Evolutionary conservation across 2,329 filamentous ascomycete species (phyloP).

Genomic region (Neocatenulostroma microsporum): DNA sequence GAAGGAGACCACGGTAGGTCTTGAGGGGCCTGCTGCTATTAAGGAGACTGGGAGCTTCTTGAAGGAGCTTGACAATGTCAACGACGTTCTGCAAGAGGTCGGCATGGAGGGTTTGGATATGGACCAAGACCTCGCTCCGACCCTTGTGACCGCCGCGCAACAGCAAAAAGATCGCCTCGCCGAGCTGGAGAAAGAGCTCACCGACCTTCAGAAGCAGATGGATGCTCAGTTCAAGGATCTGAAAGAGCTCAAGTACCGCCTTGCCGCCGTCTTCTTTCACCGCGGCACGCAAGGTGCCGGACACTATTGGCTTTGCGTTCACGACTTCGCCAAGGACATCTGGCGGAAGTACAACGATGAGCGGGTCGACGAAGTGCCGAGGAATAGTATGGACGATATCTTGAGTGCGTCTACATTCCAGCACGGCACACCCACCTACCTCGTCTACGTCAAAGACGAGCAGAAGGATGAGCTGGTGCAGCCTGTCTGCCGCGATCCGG

Average conservation of each 20-base stretch:
- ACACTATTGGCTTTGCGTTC: slow-evolving; percentile 97
- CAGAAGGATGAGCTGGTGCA: slow-evolving; percentile 53
- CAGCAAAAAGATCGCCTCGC: slow-evolving; percentile 42
- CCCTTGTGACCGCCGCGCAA: slow-evolving; percentile 40
- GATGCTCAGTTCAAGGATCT: slow-evolving; percentile 57
- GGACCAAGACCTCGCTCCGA: slow-evolving; percentile 33
- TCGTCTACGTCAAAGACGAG: slow-evolving; percentile 71
- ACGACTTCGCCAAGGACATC: slow-evolving; percentile 69
- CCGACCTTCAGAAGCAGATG: slow-evolving; percentile 42
- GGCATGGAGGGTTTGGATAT: slow-evolving; percentile 37
- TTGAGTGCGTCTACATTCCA: slow-evolving; percentile 56
- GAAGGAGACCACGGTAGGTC: slow-evolving; percentile 11
- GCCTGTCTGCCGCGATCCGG: slow-evolving; percentile 28
- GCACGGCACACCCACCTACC: slow-evolving; percentile 69
- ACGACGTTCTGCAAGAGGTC: slow-evolving; percentile 28
- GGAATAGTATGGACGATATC: slow-evolving; percentile 49
- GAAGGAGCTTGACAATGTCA: slow-evolving; percentile 33
- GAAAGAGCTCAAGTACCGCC: slow-evolving; percentile 62
- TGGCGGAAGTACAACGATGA: slow-evolving; percentile 97
- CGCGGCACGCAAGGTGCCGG: slow-evolving; percentile 58
- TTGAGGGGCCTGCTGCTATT: slow-evolving; percentile 24
- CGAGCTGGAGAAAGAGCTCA: slow-evolving; percentile 33
- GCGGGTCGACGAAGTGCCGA: slow-evolving; percentile 58
- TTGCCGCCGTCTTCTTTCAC: slow-evolving; percentile 92
- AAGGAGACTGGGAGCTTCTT: slow-evolving; percentile 36